Evolutionary conservation across 2,329 filamentous ascomycete species (phyloP).

Genomic region (Claviceps sp.): DNA sequence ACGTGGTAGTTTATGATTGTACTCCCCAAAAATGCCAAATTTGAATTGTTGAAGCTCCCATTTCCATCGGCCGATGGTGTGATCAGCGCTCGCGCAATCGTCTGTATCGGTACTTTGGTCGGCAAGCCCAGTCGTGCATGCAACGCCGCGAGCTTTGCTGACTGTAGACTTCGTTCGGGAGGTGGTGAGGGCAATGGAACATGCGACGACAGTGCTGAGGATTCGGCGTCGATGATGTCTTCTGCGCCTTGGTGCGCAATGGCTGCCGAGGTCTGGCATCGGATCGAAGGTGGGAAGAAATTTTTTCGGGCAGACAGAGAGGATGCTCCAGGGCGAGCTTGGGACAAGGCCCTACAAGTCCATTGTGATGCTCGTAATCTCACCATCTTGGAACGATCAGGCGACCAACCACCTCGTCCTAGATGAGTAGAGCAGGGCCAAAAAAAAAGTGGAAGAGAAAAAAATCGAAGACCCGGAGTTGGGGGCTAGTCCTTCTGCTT

Average conservation of each 20-base stretch:
- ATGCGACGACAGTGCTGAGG: slow-evolving; percentile 7
- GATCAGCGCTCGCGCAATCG: slow-evolving; percentile 73
- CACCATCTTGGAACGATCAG: slow-evolving; percentile 20
- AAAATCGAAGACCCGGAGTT: not conserved
- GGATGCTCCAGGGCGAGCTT: slow-evolving; percentile 18
- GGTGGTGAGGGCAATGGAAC: slow-evolving; percentile 55
- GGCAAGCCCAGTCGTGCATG: slow-evolving; percentile 80
- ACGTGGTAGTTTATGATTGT: slow-evolving; percentile 82
- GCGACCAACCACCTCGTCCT: not conserved
- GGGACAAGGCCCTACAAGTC: slow-evolving; percentile 25
- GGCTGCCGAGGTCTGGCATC: slow-evolving; percentile 23
- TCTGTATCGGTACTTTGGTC: slow-evolving; percentile 68
- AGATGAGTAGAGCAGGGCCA: not conserved
- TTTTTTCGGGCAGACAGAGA: slow-evolving; percentile 13
- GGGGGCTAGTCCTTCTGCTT: not conserved
- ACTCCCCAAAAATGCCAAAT: slow-evolving; percentile 67
- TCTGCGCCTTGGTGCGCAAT: slow-evolving; percentile 12
- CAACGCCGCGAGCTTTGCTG: slow-evolving; percentile 82
- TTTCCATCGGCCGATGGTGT: slow-evolving; percentile 73
- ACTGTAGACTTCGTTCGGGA: slow-evolving; percentile 51
- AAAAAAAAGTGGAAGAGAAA: not conserved
- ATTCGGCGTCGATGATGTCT: slow-evolving; percentile 9
- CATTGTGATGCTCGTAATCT: slow-evolving; percentile 28
- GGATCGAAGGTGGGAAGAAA: slow-evolving; percentile 11
- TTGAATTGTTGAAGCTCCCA: slow-evolving; percentile 75